Evolutionary conservation across 345 rosid species (phyloP).

Genomic region (Lepidium didymum): DNA sequence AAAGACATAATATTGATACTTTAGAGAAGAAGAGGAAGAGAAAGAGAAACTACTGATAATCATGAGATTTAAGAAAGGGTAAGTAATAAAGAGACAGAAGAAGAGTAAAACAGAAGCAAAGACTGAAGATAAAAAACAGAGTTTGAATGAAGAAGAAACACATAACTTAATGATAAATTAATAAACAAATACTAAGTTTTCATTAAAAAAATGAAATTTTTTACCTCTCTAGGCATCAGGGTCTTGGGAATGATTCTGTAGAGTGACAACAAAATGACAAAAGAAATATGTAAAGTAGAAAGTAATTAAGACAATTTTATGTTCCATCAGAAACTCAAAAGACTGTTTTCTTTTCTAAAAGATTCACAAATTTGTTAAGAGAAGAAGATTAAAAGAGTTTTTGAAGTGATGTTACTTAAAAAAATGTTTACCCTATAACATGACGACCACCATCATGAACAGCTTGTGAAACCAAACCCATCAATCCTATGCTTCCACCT

Average conservation of each 20-base stretch:
- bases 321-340: slow-evolving; percentile 5
- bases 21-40: neutral
- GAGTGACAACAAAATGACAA: slow-evolving; percentile 72
- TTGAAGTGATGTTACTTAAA: neutral
- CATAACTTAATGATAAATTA: neutral
- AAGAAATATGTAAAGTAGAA: neutral
- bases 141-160: neutral
- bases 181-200: slow-evolving; percentile 21
- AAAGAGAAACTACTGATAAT: slow-evolving; percentile 16
- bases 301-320: slow-evolving; percentile 3
- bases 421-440: slow-evolving; percentile 77
- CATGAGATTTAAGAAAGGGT: slow-evolving; percentile 10
- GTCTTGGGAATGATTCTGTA: slow-evolving; percentile 99
- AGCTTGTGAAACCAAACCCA: slow-evolving; percentile 98
- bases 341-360: neutral
- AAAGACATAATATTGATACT: neutral
- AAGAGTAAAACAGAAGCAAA: slow-evolving; percentile 30
- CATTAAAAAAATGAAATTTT: neutral
- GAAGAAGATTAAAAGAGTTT: neutral
- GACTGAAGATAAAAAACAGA: slow-evolving; percentile 4
- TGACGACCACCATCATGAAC: slow-evolving; percentile 99
- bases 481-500: slow-evolving; percentile 99
- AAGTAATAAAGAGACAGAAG: neutral
- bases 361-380: neutral
- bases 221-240: slow-evolving; percentile 99